Percentiles rank a stretch among this genome's conserved stretches.
phyloP scores from a whole-genome alignment of 371 early-diverging fungal species.

The Mucor velutinosus region DNA sequence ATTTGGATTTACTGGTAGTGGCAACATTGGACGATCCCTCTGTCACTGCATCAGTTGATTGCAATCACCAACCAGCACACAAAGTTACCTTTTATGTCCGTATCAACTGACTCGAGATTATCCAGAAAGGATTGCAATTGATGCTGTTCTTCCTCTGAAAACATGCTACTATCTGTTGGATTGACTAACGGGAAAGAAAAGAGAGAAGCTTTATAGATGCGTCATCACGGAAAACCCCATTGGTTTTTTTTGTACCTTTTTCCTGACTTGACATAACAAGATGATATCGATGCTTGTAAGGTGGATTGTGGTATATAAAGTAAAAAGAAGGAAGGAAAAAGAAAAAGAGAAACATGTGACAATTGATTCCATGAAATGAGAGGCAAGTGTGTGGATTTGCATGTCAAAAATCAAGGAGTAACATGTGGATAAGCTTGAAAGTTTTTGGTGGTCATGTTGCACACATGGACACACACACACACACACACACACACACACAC shows the following conservation, averaged over 20 bases:
- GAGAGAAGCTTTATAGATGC: neutral
- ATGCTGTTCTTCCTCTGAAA: slow-evolving; percentile 21
- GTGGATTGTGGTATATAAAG: neutral
- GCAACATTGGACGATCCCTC: neutral
- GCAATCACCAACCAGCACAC: neutral
- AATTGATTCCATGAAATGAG: neutral
- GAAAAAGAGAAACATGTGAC: neutral
- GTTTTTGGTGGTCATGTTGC: too few relatives aligned
- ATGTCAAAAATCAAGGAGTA: neutral
- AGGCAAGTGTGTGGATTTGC: neutral
- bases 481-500: too few relatives aligned
- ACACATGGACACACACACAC: too few relatives aligned
- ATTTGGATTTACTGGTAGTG: neutral
- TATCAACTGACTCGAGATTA: slow-evolving; percentile 13
- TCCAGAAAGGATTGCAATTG: slow-evolving; percentile 19
- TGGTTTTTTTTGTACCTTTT: neutral
- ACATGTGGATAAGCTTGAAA: too few relatives aligned
- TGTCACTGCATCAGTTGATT: neutral
- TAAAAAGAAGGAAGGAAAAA: neutral
- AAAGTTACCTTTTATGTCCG: neutral
- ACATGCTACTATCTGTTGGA: neutral
- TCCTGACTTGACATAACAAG: slow-evolving; percentile 6
- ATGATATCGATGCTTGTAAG: neutral
- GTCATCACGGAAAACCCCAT: too few relatives aligned
- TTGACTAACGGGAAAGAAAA: neutral